These are phyloP conservation scores for Cenchrus purpureus DNA, from an alignment of 176 grass and related monocot species.

Conservation along the genomic window DNA sequence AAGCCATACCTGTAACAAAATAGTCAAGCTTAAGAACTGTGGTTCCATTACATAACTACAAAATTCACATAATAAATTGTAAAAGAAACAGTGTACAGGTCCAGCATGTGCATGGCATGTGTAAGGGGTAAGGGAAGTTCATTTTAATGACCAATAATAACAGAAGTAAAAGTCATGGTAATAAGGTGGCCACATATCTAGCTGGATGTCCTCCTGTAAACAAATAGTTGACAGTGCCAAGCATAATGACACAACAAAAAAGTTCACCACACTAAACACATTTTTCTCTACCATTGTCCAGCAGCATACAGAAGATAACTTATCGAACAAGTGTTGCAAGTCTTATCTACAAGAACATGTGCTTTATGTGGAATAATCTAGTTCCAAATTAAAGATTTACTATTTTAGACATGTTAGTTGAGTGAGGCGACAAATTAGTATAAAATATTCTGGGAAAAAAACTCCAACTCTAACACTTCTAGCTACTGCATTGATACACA, in stretches of 20 bases:
- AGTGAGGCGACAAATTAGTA: background rate
- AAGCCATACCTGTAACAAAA: constrained; percentile 86
- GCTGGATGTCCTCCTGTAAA: background rate
- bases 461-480: background rate
- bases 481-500: background rate
- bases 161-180: background rate
- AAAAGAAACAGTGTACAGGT: background rate
- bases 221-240: constrained; percentile 19
- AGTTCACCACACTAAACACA: background rate
- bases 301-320: background rate
- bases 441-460: background rate
- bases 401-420: background rate
- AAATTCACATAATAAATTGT: background rate
- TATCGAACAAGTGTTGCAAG: background rate
- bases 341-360: background rate
- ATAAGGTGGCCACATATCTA: background rate
- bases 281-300: background rate
- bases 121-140: background rate
- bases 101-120: background rate
- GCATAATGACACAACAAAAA: background rate
- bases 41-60: background rate
- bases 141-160: background rate
- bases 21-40: constrained; percentile 19
- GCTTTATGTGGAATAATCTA: constrained; percentile 10
- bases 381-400: constrained; percentile 9